Evolutionary conservation across 805 yeast species (phyloP).

Genomic region (Komagataella pastoris): DNA sequence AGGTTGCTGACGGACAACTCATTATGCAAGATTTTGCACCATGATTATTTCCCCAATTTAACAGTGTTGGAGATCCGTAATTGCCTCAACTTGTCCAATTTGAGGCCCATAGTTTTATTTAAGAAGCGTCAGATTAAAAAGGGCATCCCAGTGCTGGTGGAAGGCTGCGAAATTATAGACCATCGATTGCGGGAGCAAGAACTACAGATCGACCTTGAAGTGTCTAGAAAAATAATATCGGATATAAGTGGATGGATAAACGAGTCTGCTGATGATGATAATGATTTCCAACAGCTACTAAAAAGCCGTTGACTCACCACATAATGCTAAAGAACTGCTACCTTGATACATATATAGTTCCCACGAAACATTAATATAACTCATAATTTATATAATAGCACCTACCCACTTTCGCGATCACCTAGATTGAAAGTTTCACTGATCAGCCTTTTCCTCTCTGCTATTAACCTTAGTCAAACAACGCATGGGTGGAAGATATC

Average conservation of each 20-base stretch:
- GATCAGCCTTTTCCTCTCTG: too few species aligned
- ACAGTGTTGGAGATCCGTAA: conserved; percentile 70
- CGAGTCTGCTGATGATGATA: background rate
- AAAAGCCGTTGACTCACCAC: background rate
- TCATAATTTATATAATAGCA: too few species aligned
- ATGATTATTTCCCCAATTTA: conserved; percentile 40
- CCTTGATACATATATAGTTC: background rate
- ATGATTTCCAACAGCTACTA: background rate
- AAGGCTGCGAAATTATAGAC: conserved; percentile 65
- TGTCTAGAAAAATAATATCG: conserved; percentile 40
- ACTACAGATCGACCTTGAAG: conserved; percentile 36
- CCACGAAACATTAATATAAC: background rate
- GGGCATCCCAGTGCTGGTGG: conserved; percentile 47
- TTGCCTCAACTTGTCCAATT: conserved; percentile 38
- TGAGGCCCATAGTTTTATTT: conserved; percentile 56
- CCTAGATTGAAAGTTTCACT: background rate
- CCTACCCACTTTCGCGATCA: background rate
- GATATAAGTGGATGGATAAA: conserved; percentile 30
- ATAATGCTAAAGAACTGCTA: background rate
- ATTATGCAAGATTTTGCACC: conserved; percentile 30
- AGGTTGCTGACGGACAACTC: conserved; percentile 40
- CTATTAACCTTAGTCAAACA: background rate
- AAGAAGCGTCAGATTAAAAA: conserved; percentile 34
- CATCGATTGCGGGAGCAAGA: conserved; percentile 48
- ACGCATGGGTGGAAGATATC: background rate